These are phyloP conservation scores for Chaetomium sp. DNA, from an alignment of 2,329 filamentous ascomycete genomes.

Conservation along the genomic window DNA sequence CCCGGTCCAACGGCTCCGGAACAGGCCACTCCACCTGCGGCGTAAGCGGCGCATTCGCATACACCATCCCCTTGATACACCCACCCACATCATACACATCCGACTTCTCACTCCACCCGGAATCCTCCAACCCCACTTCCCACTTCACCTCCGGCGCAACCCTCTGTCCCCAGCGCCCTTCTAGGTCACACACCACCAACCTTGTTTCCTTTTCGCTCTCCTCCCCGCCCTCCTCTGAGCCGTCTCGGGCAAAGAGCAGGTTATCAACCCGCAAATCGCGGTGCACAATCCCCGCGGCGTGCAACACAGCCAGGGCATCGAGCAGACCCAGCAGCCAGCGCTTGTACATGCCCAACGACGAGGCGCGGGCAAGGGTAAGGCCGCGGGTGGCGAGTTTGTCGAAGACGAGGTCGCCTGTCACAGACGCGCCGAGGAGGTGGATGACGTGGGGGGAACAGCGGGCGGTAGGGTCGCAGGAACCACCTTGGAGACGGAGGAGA, in stretches of 20 bases:
- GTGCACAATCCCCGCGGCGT: conserved; percentile 26
- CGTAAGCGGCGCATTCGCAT: conserved; percentile 25
- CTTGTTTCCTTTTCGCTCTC: background rate
- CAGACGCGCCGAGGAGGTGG: conserved; percentile 22
- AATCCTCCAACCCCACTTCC: conserved; percentile 11
- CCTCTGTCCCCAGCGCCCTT: conserved; percentile 25
- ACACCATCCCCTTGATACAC: conserved; percentile 25
- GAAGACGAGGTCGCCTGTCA: conserved; percentile 22
- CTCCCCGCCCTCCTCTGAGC: background rate
- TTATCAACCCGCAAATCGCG: conserved; percentile 22
- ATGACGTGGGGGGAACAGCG: conserved; percentile 24
- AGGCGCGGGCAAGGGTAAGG: conserved; percentile 5
- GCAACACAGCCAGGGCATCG: conserved; percentile 21
- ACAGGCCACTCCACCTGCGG: conserved; percentile 25
- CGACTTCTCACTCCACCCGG: conserved; percentile 17
- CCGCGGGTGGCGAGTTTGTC: conserved; percentile 18
- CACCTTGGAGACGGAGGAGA: conserved; percentile 23
- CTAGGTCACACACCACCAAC: conserved; percentile 25
- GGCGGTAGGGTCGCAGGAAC: too few species aligned
- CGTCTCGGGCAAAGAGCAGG: conserved; percentile 22
- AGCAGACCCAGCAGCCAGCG: conserved; percentile 23
- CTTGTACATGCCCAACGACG: conserved; percentile 4
- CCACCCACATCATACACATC: conserved; percentile 26
- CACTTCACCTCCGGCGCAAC: conserved; percentile 22
- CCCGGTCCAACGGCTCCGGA: conserved; percentile 12